phyloP scores from a whole-genome alignment of 2,329 filamentous ascomycete genomes.

The Leptographium procerum region DNA sequence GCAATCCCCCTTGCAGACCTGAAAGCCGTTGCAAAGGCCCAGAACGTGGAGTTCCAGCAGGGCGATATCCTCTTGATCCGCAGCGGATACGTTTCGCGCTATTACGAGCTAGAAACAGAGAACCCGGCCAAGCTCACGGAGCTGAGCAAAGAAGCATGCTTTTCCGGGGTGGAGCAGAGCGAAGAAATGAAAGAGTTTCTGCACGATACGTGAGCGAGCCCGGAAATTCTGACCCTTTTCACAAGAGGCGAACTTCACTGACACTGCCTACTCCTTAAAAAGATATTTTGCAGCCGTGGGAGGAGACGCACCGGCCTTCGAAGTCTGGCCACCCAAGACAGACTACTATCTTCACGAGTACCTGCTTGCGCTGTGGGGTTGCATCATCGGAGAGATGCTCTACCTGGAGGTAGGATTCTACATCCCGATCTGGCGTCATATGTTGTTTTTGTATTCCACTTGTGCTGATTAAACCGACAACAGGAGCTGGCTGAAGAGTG shows the following conservation, averaged over 20 bases:
- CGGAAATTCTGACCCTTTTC: not conserved
- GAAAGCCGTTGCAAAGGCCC: slow-evolving; percentile 29
- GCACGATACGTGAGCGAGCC: slow-evolving; percentile 29
- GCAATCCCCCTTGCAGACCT: slow-evolving; percentile 32
- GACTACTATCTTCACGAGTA: slow-evolving; percentile 10
- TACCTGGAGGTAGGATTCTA: slow-evolving; percentile 30
- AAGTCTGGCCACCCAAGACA: slow-evolving; percentile 25
- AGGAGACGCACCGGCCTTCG: slow-evolving; percentile 42
- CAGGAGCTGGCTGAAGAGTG: slow-evolving; percentile 5
- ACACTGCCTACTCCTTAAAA: not conserved
- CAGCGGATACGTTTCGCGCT: slow-evolving; percentile 36
- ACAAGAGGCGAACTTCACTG: too few relatives aligned
- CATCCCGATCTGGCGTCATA: too few relatives aligned
- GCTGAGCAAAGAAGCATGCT: slow-evolving; percentile 2
- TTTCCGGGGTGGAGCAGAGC: slow-evolving; percentile 35
- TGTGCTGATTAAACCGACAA: not conserved
- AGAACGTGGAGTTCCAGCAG: slow-evolving; percentile 24
- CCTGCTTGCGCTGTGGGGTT: slow-evolving; percentile 13
- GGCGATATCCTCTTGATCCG: slow-evolving; percentile 49
- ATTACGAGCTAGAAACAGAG: slow-evolving; percentile 20
- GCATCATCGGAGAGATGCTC: slow-evolving; percentile 29
- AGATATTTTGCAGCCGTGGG: slow-evolving; percentile 41
- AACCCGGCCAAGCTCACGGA: not conserved
- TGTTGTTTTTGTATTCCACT: not conserved
- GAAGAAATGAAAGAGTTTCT: slow-evolving; percentile 41